Evolutionary conservation across 257 asterid genomes (phyloP).

Genomic region (Ophiorrhiza pumila): DNA sequence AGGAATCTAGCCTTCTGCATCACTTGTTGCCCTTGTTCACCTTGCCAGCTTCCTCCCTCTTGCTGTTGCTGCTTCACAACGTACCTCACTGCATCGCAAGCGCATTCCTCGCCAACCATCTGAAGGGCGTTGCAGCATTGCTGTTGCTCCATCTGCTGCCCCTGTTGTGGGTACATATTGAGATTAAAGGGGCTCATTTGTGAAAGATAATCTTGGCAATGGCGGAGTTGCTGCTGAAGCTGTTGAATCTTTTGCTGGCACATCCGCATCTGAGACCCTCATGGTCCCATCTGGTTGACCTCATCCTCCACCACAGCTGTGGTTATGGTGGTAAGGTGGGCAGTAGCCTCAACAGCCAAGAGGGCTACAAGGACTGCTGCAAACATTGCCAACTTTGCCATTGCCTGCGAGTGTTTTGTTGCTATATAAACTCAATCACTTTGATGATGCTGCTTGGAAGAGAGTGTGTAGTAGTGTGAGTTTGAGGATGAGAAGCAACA

Average conservation of each 20-base stretch:
- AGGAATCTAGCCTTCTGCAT: too few species aligned
- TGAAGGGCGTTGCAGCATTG: conserved; percentile 35
- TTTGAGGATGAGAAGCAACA: background rate
- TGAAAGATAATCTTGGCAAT: conserved; percentile 23
- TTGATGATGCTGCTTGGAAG: background rate
- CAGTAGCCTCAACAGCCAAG: conserved; percentile 17
- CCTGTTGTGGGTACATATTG: background rate
- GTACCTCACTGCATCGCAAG: conserved; percentile 37
- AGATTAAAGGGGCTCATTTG: background rate
- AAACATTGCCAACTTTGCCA: conserved; percentile 24
- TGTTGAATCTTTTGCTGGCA: conserved; percentile 11
- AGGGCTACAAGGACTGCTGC: conserved; percentile 23
- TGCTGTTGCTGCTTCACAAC: conserved; percentile 30
- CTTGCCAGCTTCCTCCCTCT: too few species aligned
- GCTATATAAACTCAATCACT: too few species aligned
- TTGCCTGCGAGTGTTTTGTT: too few species aligned
- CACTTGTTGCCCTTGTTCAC: too few species aligned
- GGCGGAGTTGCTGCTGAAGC: conserved; percentile 1
- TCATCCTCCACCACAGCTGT: conserved; percentile 17
- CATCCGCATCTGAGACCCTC: conserved; percentile 4
- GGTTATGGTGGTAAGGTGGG: conserved; percentile 23
- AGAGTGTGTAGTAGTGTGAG: background rate
- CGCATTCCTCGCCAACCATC: conserved; percentile 30
- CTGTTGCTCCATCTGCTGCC: conserved; percentile 10
- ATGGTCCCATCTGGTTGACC: background rate